Percentiles rank a stretch among this genome's conserved stretches.
phyloP scores from a whole-genome alignment of 75 land plant species.

The Gnetum montanum region DNA sequence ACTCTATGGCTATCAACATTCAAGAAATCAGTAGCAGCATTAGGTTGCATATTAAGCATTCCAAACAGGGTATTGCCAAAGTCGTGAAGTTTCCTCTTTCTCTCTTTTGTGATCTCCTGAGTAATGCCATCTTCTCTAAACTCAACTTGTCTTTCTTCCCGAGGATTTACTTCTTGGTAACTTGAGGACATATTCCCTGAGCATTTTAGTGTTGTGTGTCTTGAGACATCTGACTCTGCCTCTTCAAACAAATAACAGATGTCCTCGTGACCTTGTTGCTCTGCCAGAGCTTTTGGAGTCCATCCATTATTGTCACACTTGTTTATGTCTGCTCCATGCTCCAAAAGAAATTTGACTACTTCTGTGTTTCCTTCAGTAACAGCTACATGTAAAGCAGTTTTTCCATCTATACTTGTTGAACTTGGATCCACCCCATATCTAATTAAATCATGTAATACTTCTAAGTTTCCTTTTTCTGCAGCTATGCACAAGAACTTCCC shows the following conservation, averaged over 20 bases:
- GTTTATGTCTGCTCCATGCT: constrained; percentile 34
- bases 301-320: constrained; percentile 18
- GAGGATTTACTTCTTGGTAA: background rate
- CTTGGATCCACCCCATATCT: constrained; percentile 55
- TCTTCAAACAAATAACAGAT: constrained; percentile 9
- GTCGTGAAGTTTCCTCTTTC: constrained; percentile 29
- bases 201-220: background rate
- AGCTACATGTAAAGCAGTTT: constrained; percentile 68
- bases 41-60: constrained; percentile 13
- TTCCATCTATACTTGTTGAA: constrained; percentile 28
- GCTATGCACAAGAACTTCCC: constrained; percentile 56
- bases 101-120: constrained; percentile 7
- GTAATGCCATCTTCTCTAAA: background rate
- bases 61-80: constrained; percentile 60
- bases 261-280: constrained; percentile 27
- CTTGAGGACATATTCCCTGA: background rate
- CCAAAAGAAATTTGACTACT: constrained; percentile 31
- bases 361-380: constrained; percentile 31
- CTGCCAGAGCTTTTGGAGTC: constrained; percentile 17
- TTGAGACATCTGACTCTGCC: constrained; percentile 3
- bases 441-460: constrained; percentile 43
- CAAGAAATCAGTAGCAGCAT: too few species aligned
- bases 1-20: too few species aligned
- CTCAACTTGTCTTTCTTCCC: background rate
- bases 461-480: constrained; percentile 37